A percentile compares a stretch with the other conserved stretches of the same genome.
Evolutionary conservation across 2,329 filamentous ascomycete species (phyloP).

Genomic region (Dothidotthia symphoricarpi): DNA sequence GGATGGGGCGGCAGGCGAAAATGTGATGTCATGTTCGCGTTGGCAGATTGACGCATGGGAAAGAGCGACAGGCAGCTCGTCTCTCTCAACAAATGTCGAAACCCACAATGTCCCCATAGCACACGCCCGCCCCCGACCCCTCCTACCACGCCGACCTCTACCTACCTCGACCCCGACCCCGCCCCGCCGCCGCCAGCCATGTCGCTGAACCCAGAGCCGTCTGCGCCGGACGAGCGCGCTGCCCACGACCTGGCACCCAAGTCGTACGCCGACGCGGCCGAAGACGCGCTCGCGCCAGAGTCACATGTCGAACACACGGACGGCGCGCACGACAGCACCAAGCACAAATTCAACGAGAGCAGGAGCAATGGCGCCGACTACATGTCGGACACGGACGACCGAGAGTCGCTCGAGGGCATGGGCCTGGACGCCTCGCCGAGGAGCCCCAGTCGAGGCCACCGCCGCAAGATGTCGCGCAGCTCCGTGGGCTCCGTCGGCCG

Average conservation of each 20-base stretch:
- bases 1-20: too few relatives aligned
- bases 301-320: conserved; percentile 24
- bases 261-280: conserved; percentile 46
- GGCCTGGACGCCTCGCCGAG: conserved; percentile 35
- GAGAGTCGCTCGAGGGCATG: conserved; percentile 31
- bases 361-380: conserved; percentile 16
- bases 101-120: conserved; percentile 6
- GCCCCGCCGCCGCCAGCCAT: conserved; percentile 25
- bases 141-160: not conserved
- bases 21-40: too few relatives aligned
- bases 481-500: conserved; percentile 31
- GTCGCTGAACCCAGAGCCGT: conserved; percentile 45
- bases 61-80: too few relatives aligned
- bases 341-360: conserved; percentile 9
- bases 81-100: too few relatives aligned
- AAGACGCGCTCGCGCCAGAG: conserved; percentile 30
- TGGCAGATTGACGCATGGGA: too few relatives aligned
- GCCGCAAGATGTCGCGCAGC: conserved; percentile 31
- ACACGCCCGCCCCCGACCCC: conserved; percentile 3
- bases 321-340: conserved; percentile 5
- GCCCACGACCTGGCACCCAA: conserved; percentile 44
- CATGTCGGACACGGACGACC: conserved; percentile 9
- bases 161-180: conserved; percentile 7
- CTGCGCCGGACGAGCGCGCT: conserved; percentile 41
- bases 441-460: conserved; percentile 32